A percentile compares a stretch with the other conserved stretches of the same genome.
Conservation (phyloP, 257 asterid genomes). For the Ilex asprella region DNA sequence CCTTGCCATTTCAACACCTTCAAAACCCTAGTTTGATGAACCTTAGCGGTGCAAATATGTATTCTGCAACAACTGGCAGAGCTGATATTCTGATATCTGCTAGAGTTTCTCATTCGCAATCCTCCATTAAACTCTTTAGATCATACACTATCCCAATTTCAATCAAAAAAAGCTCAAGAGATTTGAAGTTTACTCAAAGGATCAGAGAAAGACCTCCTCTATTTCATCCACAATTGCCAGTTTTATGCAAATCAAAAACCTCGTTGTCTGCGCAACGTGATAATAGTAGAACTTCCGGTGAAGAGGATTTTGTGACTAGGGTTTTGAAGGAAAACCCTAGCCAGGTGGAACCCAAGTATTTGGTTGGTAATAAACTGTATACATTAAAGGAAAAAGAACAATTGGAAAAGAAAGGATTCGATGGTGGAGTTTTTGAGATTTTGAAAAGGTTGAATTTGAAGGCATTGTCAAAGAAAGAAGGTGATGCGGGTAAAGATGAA, state of each 20-base stretch:
- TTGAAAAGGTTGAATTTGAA: constrained; percentile 54
- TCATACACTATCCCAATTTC: constrained; percentile 19
- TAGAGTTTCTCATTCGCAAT: constrained; percentile 9
- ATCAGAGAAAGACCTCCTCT: constrained; percentile 25
- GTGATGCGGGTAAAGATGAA: constrained; percentile 16
- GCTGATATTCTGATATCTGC: constrained; percentile 11
- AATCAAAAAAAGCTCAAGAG: constrained; percentile 15
- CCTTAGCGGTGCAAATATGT: neutral
- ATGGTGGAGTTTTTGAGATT: constrained; percentile 33
- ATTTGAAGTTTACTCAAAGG: constrained; percentile 14
- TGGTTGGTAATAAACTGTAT: constrained; percentile 65
- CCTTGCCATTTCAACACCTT: too few relatives aligned
- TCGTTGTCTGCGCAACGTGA: constrained; percentile 35
- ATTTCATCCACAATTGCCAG: constrained; percentile 23
- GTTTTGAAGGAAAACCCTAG: constrained; percentile 89
- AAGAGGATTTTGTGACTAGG: constrained; percentile 80
- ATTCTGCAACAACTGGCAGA: neutral
- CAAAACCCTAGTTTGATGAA: neutral
- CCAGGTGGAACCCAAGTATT: constrained; percentile 79
- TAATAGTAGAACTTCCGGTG: constrained; percentile 16
- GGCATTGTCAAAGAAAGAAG: constrained; percentile 28
- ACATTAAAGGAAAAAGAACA: constrained; percentile 73
- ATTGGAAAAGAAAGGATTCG: constrained; percentile 38
- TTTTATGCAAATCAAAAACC: constrained; percentile 27
- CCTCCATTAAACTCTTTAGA: constrained; percentile 10